phyloP scores from a whole-genome alignment of 2,329 filamentous ascomycete species.

The Ophiostoma angusticollis region DNA sequence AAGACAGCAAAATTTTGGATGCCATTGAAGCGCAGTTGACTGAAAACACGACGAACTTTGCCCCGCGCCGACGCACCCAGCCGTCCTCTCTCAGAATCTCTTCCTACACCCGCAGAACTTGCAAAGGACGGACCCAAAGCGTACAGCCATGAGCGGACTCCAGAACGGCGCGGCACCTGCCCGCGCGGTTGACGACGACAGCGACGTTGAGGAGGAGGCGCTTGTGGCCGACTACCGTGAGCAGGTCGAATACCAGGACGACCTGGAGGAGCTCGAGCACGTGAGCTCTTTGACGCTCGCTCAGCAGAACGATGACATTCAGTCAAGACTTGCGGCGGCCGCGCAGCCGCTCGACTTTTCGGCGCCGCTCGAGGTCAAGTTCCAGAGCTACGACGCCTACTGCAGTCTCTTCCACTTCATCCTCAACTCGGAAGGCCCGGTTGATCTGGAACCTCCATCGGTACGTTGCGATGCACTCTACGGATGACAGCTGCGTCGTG shows the following conservation, averaged over 20 bases:
- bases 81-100: no score
- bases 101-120: conserved; percentile 12
- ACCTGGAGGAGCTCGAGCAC: conserved; percentile 69
- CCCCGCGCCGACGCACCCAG: no score
- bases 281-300: conserved; percentile 55
- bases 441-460: conserved; percentile 91
- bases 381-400: conserved; percentile 98
- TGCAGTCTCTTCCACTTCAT: conserved; percentile 99
- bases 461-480: no score
- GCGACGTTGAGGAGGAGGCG: conserved; percentile 90
- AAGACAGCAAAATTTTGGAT: conserved; percentile 9
- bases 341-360: conserved; percentile 94
- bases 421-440: conserved; percentile 96
- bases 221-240: conserved; percentile 93
- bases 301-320: conserved; percentile 78
- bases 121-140: no score
- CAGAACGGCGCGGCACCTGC: conserved; percentile 48
- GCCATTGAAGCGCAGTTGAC: conserved; percentile 2
- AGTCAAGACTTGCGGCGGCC: conserved; percentile 79
- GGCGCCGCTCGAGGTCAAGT: conserved; percentile 90
- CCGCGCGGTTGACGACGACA: conserved; percentile 62
- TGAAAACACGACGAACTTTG: no score
- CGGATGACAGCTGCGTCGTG: no score
- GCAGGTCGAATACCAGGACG: conserved; percentile 88
- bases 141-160: conserved; percentile 50